Base-by-base conservation (phyloP, 2,329 filamentous ascomycete species). In the Fusarium albosuccineum region DNA sequence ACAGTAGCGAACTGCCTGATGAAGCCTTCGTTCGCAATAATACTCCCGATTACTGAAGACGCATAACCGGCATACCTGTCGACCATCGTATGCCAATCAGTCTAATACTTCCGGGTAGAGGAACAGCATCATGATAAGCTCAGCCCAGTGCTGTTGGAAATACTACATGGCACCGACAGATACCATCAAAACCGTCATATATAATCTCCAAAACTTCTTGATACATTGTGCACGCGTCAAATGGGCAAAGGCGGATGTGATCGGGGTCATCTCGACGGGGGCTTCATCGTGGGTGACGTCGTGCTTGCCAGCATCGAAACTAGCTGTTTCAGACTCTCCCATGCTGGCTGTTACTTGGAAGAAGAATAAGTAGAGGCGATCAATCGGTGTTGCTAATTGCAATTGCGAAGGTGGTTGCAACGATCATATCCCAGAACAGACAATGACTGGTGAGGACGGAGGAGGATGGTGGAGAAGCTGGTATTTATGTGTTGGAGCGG, bases 21-120 rank as follows among this genome's bases (percentile, higher is more conserved):
- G 51, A 55, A 55, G 26, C 51, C 51, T 29, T 37, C 33, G 16
- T 55, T 55, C 16, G 51, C 51, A 29, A 55, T 40, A 16, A 55
- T 33, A 46, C 51, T 55, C 33, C 51, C 51, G 16, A 45, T 36
- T 13, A 55, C 52, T 9, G 52, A 45, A 9, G 17, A n/a, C 3
- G 29, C 41, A 4, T 55, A 55, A 1, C 52, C 40, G 14, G 41
- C 26, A 29, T 55, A 55, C 40, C 52, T 55, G 30, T 30, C n/a
- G 17, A 29, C 7, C 10, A 46, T 7, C 3, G 9, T 26, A 16
- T 34, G 9, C 5, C 13, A 55, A 22, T 10, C 13, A 34, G 13
- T 16, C n/a, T 11, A 4, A 4, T 3, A 4, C 22, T 22, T 22
- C 17, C 17, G 22, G 22, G 4, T 22, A 22, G 22, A 22, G 22